A percentile compares a stretch with the other conserved stretches of the same genome.
phyloP scores from a whole-genome alignment of 2,329 filamentous ascomycete species.

The Cercospora citrullina region DNA sequence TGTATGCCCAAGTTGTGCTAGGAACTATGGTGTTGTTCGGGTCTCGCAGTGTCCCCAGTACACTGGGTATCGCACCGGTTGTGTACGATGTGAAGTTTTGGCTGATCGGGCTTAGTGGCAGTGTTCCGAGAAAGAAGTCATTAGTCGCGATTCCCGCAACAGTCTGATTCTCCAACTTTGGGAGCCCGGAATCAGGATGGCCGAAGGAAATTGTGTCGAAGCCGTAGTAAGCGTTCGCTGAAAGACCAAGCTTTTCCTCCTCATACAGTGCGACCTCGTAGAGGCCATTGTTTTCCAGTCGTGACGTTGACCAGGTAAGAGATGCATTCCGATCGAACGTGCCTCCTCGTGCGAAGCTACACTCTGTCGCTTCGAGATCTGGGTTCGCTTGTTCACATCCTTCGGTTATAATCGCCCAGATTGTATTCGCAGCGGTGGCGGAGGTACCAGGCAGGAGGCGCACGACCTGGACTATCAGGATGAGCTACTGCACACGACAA shows the following conservation, averaged over 20 bases:
- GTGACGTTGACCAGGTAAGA: conserved; percentile 39
- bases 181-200: conserved; percentile 26
- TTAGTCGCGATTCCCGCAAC: conserved; percentile 27
- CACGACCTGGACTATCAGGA: conserved; percentile 16
- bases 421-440: conserved; percentile 23
- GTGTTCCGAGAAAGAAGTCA: conserved; percentile 39
- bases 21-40: conserved; percentile 10
- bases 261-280: conserved; percentile 27
- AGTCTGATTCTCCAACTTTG: conserved; percentile 35
- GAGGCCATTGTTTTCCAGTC: conserved; percentile 40
- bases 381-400: conserved; percentile 30
- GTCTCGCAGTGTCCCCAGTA: conserved; percentile 22
- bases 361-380: conserved; percentile 32
- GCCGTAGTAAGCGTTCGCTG: conserved; percentile 40
- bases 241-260: conserved; percentile 27
- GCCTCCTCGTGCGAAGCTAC: conserved; percentile 24
- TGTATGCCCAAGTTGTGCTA: conserved; percentile 32
- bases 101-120: conserved; percentile 34
- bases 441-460: conserved; percentile 31
- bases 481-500: not conserved
- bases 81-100: conserved; percentile 26
- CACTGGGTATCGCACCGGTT: conserved; percentile 24
- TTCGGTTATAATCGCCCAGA: conserved; percentile 29
- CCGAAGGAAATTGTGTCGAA: conserved; percentile 38
- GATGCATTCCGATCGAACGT: conserved; percentile 40